Evolutionary conservation across 768 basidiomycete genomes (phyloP), one percentile per base, ranked within the genome.

Genomic region (Psilocybe cyanescens): DNA sequence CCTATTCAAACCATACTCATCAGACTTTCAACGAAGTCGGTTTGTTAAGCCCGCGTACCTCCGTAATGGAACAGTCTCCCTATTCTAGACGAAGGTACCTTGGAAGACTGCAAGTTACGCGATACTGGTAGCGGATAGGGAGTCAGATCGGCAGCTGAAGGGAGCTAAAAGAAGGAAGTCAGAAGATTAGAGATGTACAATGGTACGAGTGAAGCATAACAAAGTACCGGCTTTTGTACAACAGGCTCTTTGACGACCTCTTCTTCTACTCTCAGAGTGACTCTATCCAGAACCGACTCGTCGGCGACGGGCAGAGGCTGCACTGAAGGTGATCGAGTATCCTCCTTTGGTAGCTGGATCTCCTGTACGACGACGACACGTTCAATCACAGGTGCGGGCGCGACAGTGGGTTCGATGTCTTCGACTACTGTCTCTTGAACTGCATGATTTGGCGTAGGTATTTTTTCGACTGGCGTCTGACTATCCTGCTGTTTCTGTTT

Each of bases 61-160:
- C 97, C 97, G 61, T 99, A 98, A 67, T 99, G 97, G 66, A 99
- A 92, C 7, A 99, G 71, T 14, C 96, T 83, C 3, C 94, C 96
- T 8, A 99, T 80, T 9, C 90, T 83, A 0, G 95, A 97, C 0
- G 94, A 92, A 14, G 97, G 97, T 0, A 99, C 95, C 72, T 85
- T 92, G 4, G 95, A 97, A 0, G 94, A 87, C 69, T 88, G 87
- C 2, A 93, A 75, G 17, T 81, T 81, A 11, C 86, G 83, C 3
- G 67, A 60, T 61, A 62, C 46, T 49, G 64, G 57, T 55, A 64
- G 28, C 9, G 63, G 60, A 39, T 55, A 60, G 45, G 54, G 29
- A 46, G 55, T 56, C 28, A 52, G 41, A 55, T 47, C 37, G 30
- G 50, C 24, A 28, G 11, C 39, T 19, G 12, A 28, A 39, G 54